These are phyloP conservation scores for Kodamaea nitidulidarum DNA, from an alignment of 805 yeast genomes.

Conservation along the genomic window DNA sequence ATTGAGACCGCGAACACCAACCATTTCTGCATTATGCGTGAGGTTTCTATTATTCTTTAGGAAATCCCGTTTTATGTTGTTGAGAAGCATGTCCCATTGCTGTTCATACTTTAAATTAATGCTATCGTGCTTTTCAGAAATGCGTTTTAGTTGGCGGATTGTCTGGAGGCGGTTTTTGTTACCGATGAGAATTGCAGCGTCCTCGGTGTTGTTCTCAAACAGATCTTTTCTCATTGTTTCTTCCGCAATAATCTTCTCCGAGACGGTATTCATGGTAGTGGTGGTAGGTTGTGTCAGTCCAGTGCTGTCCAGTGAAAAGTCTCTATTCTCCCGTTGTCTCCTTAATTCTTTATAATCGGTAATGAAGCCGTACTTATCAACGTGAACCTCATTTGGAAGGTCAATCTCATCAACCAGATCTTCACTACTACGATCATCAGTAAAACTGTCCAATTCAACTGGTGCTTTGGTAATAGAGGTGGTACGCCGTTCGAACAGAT, in stretches of 20 bases:
- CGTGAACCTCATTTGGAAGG: slow-evolving; percentile 10
- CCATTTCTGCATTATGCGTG: slow-evolving; percentile 16
- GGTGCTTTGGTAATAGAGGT: slow-evolving; percentile 25
- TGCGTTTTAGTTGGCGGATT: slow-evolving; percentile 29
- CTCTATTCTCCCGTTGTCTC: background rate
- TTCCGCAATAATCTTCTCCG: too few relatives aligned
- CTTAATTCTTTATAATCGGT: slow-evolving; percentile 15
- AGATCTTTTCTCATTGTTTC: background rate
- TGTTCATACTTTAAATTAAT: slow-evolving; percentile 33
- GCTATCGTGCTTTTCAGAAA: slow-evolving; percentile 44
- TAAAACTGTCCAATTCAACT: slow-evolving; percentile 38
- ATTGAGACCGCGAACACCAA: slow-evolving; percentile 39
- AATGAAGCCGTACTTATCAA: slow-evolving; percentile 51
- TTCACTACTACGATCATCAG: slow-evolving; percentile 8
- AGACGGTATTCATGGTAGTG: too few relatives aligned
- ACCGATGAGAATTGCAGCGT: slow-evolving; percentile 13
- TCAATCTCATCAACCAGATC: background rate
- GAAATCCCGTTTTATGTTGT: slow-evolving; percentile 24
- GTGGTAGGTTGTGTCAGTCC: too few relatives aligned
- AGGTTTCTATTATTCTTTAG: slow-evolving; percentile 13
- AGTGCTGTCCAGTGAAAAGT: too few relatives aligned
- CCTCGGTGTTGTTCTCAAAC: slow-evolving; percentile 1
- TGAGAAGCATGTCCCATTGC: slow-evolving; percentile 46
- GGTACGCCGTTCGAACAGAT: background rate
- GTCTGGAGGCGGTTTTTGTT: slow-evolving; percentile 12